Evolutionary conservation across 805 yeast species (phyloP).

Genomic region (Zygosaccharomyces gambellarensis): DNA sequence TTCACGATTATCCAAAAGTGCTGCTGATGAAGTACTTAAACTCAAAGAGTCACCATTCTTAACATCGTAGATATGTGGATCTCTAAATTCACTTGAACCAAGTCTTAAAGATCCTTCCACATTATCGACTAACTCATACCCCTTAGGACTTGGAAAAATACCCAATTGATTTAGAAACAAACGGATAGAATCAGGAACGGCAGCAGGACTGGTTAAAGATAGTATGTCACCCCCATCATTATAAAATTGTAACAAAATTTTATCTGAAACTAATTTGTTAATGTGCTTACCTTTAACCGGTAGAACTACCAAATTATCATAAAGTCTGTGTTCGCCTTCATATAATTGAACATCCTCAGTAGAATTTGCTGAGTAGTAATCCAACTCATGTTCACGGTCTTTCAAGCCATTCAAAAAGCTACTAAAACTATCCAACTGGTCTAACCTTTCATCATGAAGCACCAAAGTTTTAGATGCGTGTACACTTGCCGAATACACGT

Average conservation of each 20-base stretch:
- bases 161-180: constrained; percentile 75
- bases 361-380: constrained; percentile 21
- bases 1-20: constrained; percentile 65
- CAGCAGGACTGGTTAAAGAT: constrained; percentile 50
- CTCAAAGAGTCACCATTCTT: constrained; percentile 15
- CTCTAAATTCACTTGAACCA: constrained; percentile 15
- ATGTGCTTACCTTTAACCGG: constrained; percentile 51
- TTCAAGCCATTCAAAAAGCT: constrained; percentile 27
- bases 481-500: constrained; percentile 16
- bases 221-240: constrained; percentile 70
- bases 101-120: constrained; percentile 37
- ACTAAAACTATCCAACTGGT: constrained; percentile 27
- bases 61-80: constrained; percentile 7
- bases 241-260: constrained; percentile 54
- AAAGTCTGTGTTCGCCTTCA: constrained; percentile 42
- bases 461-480: constrained; percentile 32
- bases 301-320: constrained; percentile 53
- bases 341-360: constrained; percentile 20
- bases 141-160: constrained; percentile 75
- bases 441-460: constrained; percentile 31
- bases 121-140: constrained; percentile 59
- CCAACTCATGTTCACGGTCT: constrained; percentile 36
- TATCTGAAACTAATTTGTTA: constrained; percentile 39
- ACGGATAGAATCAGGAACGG: constrained; percentile 57
- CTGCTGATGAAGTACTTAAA: constrained; percentile 53